phyloP scores from a whole-genome alignment of 257 asterid species.

The Nicotiana noctiflora region DNA sequence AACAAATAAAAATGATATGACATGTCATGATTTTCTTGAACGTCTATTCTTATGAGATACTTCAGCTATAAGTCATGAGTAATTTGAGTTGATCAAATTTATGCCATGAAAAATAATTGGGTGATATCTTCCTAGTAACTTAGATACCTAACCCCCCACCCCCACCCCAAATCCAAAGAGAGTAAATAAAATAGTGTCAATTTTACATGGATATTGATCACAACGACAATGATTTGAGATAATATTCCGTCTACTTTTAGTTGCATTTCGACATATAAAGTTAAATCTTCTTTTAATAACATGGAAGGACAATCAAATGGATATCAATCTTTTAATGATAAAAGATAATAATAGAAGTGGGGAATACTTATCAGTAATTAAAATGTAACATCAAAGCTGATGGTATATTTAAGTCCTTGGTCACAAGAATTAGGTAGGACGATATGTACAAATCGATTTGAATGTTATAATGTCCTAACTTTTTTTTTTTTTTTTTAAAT shows the following conservation, averaged over 20 bases:
- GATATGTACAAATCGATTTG: neutral
- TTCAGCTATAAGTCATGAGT: neutral
- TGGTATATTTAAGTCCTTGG: neutral
- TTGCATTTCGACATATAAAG: neutral
- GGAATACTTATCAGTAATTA: neutral
- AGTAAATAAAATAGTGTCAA: too few relatives aligned
- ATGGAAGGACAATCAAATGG: neutral
- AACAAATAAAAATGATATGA: too few relatives aligned
- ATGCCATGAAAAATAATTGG: too few relatives aligned
- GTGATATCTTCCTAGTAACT: too few relatives aligned
- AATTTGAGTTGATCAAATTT: neutral
- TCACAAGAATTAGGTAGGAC: neutral
- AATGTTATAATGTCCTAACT: neutral
- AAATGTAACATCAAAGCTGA: neutral
- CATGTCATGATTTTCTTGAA: neutral
- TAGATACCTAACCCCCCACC: too few relatives aligned
- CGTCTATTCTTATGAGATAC: too few relatives aligned
- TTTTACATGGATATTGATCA: neutral
- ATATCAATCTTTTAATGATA: neutral
- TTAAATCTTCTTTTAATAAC: neutral
- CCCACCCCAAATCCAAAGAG: too few relatives aligned
- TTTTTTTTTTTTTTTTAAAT: neutral
- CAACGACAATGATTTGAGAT: neutral
- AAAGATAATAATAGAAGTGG: neutral
- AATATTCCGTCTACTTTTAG: slow-evolving; percentile 9